Evolutionary conservation across 306 rosid genomes (phyloP), one percentile per base, ranked within the genome.

Genomic region (Dryas drummondii): DNA sequence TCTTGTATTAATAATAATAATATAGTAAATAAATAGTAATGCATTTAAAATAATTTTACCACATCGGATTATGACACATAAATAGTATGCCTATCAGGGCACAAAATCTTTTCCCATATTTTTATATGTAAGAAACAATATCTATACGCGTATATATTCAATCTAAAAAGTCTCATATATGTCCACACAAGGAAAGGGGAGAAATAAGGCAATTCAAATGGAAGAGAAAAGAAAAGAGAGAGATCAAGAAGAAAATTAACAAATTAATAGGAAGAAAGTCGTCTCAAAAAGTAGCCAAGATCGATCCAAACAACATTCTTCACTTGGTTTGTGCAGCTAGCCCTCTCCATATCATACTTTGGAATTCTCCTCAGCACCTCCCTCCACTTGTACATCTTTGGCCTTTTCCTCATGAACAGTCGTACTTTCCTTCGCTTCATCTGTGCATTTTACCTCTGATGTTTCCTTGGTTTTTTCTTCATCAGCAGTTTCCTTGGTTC

Each of bases 401-500:
- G 37, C 37, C 37, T 27, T 27, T 27, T 27, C 37, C 37, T 27
- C 37, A 27, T 27, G 37, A 27, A 27, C 37, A 27, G 37, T 27
- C 0, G 37, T 27, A 27, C 37, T 27, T 27, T 27, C 64, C 7
- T 59, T 59, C 64, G 4, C n/a, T 27, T 59, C 42, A 15, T 22
- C 40, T 9, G 64, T 59, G 37, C 2, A 27, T 27, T 60, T 60
- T 60, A n/a, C 46, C 68, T 62, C 48, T 45, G 32, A 45, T n/a
- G 70, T 48, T 65, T 65, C 53, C 52, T 65, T 65, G 14, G 70
- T 15, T 65, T 65, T 65, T 56, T 19, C 44, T 56, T 42, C 66
- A 2, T 49, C 75, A 11, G 14, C 74, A 54, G 11, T 9, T 19
- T 71, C 75, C 22, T 57, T 56, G 22, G 22, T 19, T 19, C 22